Conservation (phyloP, 2,329 filamentous ascomycete species). For the Penicillium hordei region DNA sequence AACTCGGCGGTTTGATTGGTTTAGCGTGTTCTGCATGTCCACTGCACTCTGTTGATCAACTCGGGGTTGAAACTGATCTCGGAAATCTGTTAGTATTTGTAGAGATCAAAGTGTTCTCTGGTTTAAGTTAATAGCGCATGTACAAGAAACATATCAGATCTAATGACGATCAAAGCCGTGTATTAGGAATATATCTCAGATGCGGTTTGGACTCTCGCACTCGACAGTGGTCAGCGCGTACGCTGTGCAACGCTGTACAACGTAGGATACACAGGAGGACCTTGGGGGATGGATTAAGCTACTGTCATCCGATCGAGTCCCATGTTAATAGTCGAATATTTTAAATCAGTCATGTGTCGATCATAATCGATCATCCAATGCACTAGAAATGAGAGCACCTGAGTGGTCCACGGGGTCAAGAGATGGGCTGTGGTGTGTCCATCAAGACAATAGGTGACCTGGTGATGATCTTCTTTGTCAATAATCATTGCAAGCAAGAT, state of each 20-base stretch:
- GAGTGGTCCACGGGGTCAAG: neutral
- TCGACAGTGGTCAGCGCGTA: neutral
- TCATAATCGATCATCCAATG: neutral
- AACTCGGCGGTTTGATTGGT: conserved; percentile 9
- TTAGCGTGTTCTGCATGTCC: neutral
- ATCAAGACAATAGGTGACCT: neutral
- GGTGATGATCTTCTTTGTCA: neutral
- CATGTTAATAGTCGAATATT: neutral
- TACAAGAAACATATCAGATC: neutral
- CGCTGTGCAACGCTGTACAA: neutral
- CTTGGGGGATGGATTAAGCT: neutral
- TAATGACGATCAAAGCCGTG: neutral
- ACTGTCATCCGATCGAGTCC: neutral
- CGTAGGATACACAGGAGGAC: neutral
- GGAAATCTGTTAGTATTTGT: neutral
- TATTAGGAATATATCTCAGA: neutral
- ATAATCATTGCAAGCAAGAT: neutral
- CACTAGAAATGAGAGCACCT: neutral
- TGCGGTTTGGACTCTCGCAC: neutral
- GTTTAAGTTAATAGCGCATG: neutral
- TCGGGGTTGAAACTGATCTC: neutral
- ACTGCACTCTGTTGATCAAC: conserved; percentile 4
- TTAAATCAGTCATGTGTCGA: neutral
- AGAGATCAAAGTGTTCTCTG: neutral
- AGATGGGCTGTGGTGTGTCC: neutral